A percentile compares a stretch with the other conserved stretches of the same genome.
Evolutionary conservation across 441 rosid genomes (phyloP).

Genomic region (Erodium chrysanthum): DNA sequence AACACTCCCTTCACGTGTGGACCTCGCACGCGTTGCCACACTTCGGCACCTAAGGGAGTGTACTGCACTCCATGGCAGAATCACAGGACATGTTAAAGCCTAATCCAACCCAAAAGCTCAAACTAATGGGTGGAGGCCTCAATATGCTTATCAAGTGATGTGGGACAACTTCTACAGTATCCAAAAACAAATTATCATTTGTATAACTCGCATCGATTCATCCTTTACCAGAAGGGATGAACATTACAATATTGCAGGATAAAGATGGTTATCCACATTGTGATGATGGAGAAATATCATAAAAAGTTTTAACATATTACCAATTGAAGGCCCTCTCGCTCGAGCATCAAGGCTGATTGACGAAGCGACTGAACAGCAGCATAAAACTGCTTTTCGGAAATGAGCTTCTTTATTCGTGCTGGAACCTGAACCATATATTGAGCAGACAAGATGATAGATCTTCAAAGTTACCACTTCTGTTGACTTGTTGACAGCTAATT

Average conservation of each 20-base stretch:
- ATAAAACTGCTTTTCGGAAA: constrained; percentile 80
- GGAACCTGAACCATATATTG: constrained; percentile 64
- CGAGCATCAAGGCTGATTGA: constrained; percentile 87
- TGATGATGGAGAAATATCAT: neutral
- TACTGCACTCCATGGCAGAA: too few relatives aligned
- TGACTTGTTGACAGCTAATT: neutral
- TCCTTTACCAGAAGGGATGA: too few relatives aligned
- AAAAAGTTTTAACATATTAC: constrained; percentile 32
- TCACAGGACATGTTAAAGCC: too few relatives aligned
- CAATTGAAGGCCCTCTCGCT: constrained; percentile 96
- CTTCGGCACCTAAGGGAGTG: too few relatives aligned
- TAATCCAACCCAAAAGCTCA: too few relatives aligned
- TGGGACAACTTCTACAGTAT: neutral
- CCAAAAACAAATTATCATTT: too few relatives aligned
- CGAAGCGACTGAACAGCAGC: constrained; percentile 86
- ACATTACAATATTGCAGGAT: too few relatives aligned
- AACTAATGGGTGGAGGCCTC: too few relatives aligned
- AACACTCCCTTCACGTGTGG: too few relatives aligned
- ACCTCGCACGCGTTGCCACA: too few relatives aligned
- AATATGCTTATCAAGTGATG: neutral
- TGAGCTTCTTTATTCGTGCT: constrained; percentile 80
- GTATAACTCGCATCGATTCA: too few relatives aligned
- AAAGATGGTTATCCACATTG: neutral
- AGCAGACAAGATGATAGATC: constrained; percentile 18
- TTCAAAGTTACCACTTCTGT: constrained; percentile 2